Evolutionary conservation across 371 early-diverging fungal genomes (phyloP).

Genomic region (Thermomucor indicae-seudaticae): DNA sequence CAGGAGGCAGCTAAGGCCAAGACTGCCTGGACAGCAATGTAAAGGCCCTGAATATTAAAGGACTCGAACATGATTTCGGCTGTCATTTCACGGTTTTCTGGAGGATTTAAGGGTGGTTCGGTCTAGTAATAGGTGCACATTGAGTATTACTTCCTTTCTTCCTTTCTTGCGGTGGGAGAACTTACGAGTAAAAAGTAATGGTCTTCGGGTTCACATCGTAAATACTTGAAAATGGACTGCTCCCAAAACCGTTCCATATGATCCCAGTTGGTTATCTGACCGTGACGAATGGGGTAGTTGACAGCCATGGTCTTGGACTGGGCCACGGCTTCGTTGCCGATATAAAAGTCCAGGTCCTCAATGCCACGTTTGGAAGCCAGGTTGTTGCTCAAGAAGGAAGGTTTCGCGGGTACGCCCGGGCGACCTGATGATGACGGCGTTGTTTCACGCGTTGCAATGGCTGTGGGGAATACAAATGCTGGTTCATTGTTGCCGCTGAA

Average conservation of each 20-base stretch:
- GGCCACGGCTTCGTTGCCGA: conserved; percentile 94
- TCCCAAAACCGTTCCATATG: conserved; percentile 96
- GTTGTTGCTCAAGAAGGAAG: conserved; percentile 61
- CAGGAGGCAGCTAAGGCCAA: conserved; percentile 88
- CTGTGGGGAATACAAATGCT: conserved; percentile 93
- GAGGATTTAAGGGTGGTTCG: conserved; percentile 89
- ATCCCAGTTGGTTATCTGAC: conserved; percentile 92
- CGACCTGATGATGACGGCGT: conserved; percentile 45
- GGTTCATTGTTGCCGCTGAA: conserved; percentile 97
- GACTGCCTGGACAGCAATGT: conserved; percentile 93
- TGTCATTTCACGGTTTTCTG: conserved; percentile 91
- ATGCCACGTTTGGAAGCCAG: conserved; percentile 94
- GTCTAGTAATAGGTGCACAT: conserved; percentile 43
- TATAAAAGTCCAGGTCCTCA: conserved; percentile 95
- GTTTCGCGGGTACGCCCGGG: conserved; percentile 57
- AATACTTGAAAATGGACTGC: conserved; percentile 94
- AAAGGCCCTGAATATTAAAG: conserved; percentile 85
- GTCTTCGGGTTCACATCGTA: conserved; percentile 97
- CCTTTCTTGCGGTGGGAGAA: neutral
- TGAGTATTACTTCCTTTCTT: neutral
- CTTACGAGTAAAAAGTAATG: conserved; percentile 86
- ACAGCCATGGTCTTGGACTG: conserved; percentile 84
- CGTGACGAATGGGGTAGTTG: conserved; percentile 86
- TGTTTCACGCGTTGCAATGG: conserved; percentile 81
- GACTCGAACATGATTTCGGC: conserved; percentile 94